These are phyloP conservation scores for Senna tora DNA, from an alignment of 306 rosid genomes.

Conservation along the genomic window DNA sequence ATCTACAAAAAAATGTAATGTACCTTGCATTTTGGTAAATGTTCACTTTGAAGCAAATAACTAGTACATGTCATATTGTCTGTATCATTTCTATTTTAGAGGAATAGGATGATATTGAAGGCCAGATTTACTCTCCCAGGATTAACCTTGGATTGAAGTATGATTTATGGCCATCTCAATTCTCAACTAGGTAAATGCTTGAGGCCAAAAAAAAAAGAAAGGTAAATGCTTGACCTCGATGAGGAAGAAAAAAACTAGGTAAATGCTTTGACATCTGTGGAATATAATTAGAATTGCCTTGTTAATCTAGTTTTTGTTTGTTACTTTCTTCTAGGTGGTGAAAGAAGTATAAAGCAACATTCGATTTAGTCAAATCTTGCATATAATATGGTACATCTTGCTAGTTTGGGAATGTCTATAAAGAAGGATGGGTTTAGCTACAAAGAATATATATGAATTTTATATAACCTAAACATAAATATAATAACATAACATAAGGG, in stretches of 20 bases:
- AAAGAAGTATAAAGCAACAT: background rate
- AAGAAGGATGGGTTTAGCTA: background rate
- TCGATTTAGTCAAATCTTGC: background rate
- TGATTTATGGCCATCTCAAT: constrained; percentile 14
- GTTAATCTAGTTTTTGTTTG: background rate
- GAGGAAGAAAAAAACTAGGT: too few species aligned
- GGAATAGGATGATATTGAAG: background rate
- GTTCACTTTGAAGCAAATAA: background rate
- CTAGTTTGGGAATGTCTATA: background rate
- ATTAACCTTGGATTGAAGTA: constrained; percentile 6
- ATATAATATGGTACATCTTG: background rate
- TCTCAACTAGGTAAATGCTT: constrained; percentile 35
- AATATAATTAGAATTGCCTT: background rate
- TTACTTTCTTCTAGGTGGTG: constrained; percentile 6
- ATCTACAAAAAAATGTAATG: constrained; percentile 21
- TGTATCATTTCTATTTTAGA: constrained; percentile 11
- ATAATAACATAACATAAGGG: background rate
- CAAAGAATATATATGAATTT: background rate
- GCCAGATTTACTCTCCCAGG: background rate
- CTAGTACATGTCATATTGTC: constrained; percentile 11
- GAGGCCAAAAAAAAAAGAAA: too few species aligned
- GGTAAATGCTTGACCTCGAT: too few species aligned
- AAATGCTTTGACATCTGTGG: constrained; percentile 20
- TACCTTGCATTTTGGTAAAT: background rate
- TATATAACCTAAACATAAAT: background rate